Evolutionary conservation across 1,284 basidiomycete species (phyloP), one percentile per base, ranked within the genome.

Genomic region (Volvariella surrecta): DNA sequence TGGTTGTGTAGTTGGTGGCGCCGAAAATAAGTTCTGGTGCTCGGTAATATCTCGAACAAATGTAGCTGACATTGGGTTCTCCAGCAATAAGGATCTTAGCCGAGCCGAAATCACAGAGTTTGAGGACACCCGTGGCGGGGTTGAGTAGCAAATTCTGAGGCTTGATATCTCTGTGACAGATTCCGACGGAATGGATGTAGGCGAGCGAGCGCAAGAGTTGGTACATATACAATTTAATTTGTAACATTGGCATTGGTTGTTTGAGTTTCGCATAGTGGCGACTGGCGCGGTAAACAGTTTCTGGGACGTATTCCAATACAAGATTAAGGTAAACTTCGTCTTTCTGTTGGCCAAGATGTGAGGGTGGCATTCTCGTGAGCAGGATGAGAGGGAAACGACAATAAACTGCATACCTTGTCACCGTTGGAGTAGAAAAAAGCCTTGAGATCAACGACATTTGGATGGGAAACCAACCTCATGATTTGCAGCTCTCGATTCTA

Each of bases 271-370:
- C 89, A 66, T 98, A 99, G 71, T 98, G 95, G 59, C 96, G 83
- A 57, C 91, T 95, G 32, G 95, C 94, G 58, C 95, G 89, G 71
- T 99, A 99, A 47, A 99, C 96, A 19, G 95, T 99, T 73, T 99
- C 96, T 37, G 95, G 95, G 38, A 99, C 94, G 65, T 92, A 99
- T 79, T 99, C 95, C 58, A 97, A 83, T 37, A 99, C 93, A 58
- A 99, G 84, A 66, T 99, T 99, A 59, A 99, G 85, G 71, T 96
- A 99, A 46, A 99, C 93, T 75, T 99, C 95, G 67, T 99, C 95
- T 76, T 98, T 98, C 90, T 95, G 66, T 54, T 50, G 46, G 45
- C 52, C 47, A 32, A 47, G 51, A 42, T 37, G 13, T 39, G 45
- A 47, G 8, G 34, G 8, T 8, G 18, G 34, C n/a, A 9, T 9